Evolutionary conservation across 176 grass and related monocot species (phyloP).

Genomic region (Aegilops longissima): DNA sequence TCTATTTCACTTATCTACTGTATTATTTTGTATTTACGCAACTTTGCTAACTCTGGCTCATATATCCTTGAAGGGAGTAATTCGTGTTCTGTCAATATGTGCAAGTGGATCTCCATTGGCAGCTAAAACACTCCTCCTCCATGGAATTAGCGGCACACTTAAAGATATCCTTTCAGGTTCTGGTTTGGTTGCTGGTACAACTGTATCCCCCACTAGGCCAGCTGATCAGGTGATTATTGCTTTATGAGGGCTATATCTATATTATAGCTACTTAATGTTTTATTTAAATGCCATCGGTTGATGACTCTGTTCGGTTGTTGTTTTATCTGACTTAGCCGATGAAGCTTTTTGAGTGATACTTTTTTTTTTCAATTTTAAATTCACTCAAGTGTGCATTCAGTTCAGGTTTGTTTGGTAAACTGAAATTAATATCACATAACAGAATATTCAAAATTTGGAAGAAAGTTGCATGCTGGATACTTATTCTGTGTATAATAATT

Average conservation of each 20-base stretch:
- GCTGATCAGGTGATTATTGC: conserved; percentile 65
- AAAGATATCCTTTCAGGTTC: conserved; percentile 88
- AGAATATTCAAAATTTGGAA: neutral
- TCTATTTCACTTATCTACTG: neutral
- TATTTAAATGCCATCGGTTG: neutral
- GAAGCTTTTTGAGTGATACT: neutral
- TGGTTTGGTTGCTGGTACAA: conserved; percentile 61
- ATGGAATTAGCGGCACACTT: conserved; percentile 79
- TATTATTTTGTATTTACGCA: conserved; percentile 15
- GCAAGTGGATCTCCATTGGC: conserved; percentile 71
- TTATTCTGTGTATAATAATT: conserved; percentile 1
- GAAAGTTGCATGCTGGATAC: neutral
- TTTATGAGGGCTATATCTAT: neutral
- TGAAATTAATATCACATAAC: neutral
- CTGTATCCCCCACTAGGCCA: conserved; percentile 73
- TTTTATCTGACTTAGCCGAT: neutral
- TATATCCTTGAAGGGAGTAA: conserved; percentile 63
- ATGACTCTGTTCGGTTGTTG: neutral
- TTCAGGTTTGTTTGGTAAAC: neutral
- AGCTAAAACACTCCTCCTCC: conserved; percentile 84
- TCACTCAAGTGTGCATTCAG: neutral
- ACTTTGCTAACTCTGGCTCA: neutral
- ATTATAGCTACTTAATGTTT: neutral
- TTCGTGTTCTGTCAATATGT: conserved; percentile 76
- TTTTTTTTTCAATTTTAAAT: neutral